Conservation (phyloP, 306 rosid genomes). For the Cercis canadensis region DNA sequence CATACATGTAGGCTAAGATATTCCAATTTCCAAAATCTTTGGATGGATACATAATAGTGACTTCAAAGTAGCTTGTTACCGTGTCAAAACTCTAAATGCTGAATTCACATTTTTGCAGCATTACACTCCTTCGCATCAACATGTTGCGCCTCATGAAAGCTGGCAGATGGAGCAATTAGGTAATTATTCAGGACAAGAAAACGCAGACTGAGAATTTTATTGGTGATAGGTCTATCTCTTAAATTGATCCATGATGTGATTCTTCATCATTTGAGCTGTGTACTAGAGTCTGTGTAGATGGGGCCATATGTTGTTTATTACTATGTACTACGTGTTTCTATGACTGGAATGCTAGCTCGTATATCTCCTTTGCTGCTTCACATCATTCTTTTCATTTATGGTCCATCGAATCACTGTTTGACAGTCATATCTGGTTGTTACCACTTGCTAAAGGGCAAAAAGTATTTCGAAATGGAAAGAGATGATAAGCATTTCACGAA, state of each 20-base stretch:
- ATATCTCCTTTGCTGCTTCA: slow-evolving; percentile 35
- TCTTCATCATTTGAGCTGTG: slow-evolving; percentile 61
- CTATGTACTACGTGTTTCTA: slow-evolving; percentile 43
- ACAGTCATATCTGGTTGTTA: slow-evolving; percentile 50
- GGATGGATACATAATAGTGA: slow-evolving; percentile 15
- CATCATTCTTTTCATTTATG: slow-evolving; percentile 35
- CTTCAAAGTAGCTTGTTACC: slow-evolving; percentile 1
- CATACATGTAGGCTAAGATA: too few relatives aligned
- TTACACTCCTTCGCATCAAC: slow-evolving; percentile 69
- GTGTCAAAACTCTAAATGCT: slow-evolving; percentile 33
- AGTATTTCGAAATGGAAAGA: slow-evolving; percentile 44
- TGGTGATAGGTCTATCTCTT: slow-evolving; percentile 41
- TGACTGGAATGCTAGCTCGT: slow-evolving; percentile 46
- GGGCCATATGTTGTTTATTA: slow-evolving; percentile 55
- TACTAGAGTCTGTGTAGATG: slow-evolving; percentile 51
- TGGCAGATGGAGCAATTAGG: slow-evolving; percentile 85
- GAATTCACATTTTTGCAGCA: slow-evolving; percentile 59
- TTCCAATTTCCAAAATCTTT: slow-evolving; percentile 22
- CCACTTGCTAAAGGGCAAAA: slow-evolving; percentile 51
- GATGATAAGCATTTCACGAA: slow-evolving; percentile 43
- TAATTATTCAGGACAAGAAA: slow-evolving; percentile 60
- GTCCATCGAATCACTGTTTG: slow-evolving; percentile 48
- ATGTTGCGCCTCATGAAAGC: slow-evolving; percentile 80
- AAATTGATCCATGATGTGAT: slow-evolving; percentile 54
- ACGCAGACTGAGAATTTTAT: slow-evolving; percentile 50